A percentile compares a stretch with the other conserved stretches of the same genome.
Evolutionary conservation across 2,329 filamentous ascomycete genomes (phyloP).

Genomic region (Penicillium sp.): DNA sequence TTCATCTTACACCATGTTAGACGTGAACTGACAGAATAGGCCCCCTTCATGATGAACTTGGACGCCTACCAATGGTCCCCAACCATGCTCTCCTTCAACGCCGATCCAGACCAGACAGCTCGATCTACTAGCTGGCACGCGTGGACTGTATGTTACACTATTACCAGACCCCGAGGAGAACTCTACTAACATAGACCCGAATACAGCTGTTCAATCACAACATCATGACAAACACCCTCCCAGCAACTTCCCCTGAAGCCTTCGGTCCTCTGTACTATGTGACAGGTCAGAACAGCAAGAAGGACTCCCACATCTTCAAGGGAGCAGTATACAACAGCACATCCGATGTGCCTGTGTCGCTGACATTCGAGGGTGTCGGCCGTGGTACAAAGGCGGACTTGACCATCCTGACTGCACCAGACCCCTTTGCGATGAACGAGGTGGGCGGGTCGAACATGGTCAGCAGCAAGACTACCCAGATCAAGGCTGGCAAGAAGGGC

Average conservation of each 20-base stretch:
- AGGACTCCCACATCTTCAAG: slow-evolving; percentile 44
- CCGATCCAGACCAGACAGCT: slow-evolving; percentile 28
- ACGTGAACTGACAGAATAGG: slow-evolving; percentile 11
- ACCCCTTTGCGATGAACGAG: slow-evolving; percentile 32
- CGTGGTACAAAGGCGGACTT: slow-evolving; percentile 35
- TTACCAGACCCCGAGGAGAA: background rate
- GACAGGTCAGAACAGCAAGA: slow-evolving; percentile 41
- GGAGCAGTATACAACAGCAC: slow-evolving; percentile 51
- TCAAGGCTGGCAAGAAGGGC: slow-evolving; percentile 25
- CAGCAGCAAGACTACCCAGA: slow-evolving; percentile 15
- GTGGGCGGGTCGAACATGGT: slow-evolving; percentile 25
- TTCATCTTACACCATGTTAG: too few relatives aligned
- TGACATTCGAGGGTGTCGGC: slow-evolving; percentile 37
- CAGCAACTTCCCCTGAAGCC: slow-evolving; percentile 36
- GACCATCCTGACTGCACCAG: slow-evolving; percentile 43
- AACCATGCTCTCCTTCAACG: slow-evolving; percentile 31
- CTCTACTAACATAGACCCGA: slow-evolving; percentile 26
- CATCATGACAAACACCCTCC: slow-evolving; percentile 47
- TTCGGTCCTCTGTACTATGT: slow-evolving; percentile 48
- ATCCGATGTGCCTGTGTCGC: slow-evolving; percentile 31
- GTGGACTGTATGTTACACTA: slow-evolving; percentile 27
- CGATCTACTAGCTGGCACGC: slow-evolving; percentile 30
- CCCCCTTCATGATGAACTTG: slow-evolving; percentile 29
- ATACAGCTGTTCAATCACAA: slow-evolving; percentile 41
- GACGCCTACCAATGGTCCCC: slow-evolving; percentile 31